phyloP scores from a whole-genome alignment of 805 yeast genomes.

The Spathaspora sp. region DNA sequence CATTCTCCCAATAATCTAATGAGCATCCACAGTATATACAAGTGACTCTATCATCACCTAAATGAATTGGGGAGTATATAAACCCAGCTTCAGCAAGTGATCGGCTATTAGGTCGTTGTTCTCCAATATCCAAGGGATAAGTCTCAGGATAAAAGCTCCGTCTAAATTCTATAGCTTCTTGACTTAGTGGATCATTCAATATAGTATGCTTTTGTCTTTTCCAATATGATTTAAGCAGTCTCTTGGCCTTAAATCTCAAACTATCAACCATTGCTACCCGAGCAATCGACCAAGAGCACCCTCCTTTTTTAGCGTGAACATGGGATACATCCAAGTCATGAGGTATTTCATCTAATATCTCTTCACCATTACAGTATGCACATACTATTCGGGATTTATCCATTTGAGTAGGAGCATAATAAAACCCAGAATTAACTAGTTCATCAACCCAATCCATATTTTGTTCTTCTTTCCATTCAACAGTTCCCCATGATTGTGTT shows the following conservation, averaged over 20 bases:
- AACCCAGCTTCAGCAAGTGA: conserved; percentile 45
- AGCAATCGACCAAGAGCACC: not conserved
- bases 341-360: conserved; percentile 5
- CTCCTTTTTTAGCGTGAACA: not conserved
- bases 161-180: conserved; percentile 29
- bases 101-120: conserved; percentile 36
- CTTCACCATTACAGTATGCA: conserved; percentile 47
- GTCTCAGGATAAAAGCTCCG: conserved; percentile 33
- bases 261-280: not conserved
- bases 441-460: not conserved
- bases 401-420: conserved; percentile 48
- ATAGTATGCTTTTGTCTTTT: not conserved
- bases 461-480: not conserved
- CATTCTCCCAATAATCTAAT: conserved; percentile 51
- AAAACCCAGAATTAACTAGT: conserved; percentile 61
- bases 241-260: not conserved
- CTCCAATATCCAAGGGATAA: conserved; percentile 45
- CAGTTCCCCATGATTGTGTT: not conserved
- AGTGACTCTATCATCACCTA: conserved; percentile 31
- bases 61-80: conserved; percentile 24
- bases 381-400: conserved; percentile 54
- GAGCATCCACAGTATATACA: conserved; percentile 25
- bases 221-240: conserved; percentile 1
- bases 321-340: conserved; percentile 2
- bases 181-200: conserved; percentile 21